phyloP scores from a whole-genome alignment of 1,139 yeast genomes.

The Kodamaea suecica region DNA sequence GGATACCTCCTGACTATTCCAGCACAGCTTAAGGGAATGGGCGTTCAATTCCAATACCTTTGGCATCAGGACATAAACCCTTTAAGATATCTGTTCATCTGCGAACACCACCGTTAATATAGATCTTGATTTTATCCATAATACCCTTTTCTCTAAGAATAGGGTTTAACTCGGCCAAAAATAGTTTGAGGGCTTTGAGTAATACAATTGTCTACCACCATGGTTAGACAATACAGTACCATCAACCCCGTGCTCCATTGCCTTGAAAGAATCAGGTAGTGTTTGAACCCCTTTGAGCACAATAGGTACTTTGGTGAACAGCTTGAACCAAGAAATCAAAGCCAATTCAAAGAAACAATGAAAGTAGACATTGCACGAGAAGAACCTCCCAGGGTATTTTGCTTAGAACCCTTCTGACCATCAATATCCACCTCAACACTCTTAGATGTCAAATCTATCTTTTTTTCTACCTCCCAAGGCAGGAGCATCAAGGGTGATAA shows the following conservation, averaged over 20 bases:
- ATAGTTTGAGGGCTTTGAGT: conserved; percentile 66
- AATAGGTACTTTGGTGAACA: conserved; percentile 59
- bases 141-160: conserved; percentile 44
- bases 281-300: conserved; percentile 70
- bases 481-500: conserved; percentile 92
- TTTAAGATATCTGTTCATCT: conserved; percentile 66
- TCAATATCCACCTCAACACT: conserved; percentile 49
- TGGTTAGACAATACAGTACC: conserved; percentile 70
- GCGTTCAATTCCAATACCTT: conserved; percentile 73
- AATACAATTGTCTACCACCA: conserved; percentile 74
- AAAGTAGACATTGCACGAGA: conserved; percentile 76
- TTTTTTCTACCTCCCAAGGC: conserved; percentile 89
- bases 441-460: conserved; percentile 50
- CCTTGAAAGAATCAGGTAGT: conserved; percentile 62
- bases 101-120: conserved; percentile 66
- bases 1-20: conserved; percentile 77
- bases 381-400: conserved; percentile 66
- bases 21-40: conserved; percentile 71
- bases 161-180: conserved; percentile 62
- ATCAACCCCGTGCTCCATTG: conserved; percentile 59
- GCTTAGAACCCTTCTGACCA: conserved; percentile 36
- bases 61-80: conserved; percentile 67
- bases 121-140: conserved; percentile 49
- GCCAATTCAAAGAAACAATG: conserved; percentile 72
- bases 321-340: conserved; percentile 53